Evolutionary conservation across 345 rosid genomes (phyloP).

Genomic region (Camelina neglecta): DNA sequence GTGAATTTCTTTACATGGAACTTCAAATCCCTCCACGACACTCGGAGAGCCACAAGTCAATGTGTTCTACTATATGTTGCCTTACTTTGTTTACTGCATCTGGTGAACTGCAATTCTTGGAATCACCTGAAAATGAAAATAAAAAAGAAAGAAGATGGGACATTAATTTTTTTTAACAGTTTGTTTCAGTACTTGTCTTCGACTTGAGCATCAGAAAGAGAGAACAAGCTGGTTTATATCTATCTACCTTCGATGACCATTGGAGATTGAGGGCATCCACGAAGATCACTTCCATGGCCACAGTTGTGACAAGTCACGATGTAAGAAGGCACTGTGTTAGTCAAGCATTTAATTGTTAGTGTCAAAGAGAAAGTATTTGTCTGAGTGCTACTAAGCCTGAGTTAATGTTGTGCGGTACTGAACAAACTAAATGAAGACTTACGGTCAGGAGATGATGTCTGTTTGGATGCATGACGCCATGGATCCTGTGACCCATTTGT

Average conservation of each 20-base stretch:
- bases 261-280: slow-evolving; percentile 95
- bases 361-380: not conserved
- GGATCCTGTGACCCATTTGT: slow-evolving; percentile 98
- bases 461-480: slow-evolving; percentile 99
- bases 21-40: slow-evolving; percentile 50
- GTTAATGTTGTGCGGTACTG: slow-evolving; percentile 25
- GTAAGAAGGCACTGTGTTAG: slow-evolving; percentile 48
- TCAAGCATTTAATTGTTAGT: slow-evolving; percentile 20
- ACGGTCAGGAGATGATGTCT: slow-evolving; percentile 80
- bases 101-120: slow-evolving; percentile 78
- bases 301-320: slow-evolving; percentile 81
- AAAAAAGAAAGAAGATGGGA: too few relatives aligned
- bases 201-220: slow-evolving; percentile 7
- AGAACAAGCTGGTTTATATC: not conserved
- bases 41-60: slow-evolving; percentile 91
- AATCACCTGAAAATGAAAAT: slow-evolving; percentile 55
- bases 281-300: slow-evolving; percentile 94
- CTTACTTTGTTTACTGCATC: slow-evolving; percentile 86
- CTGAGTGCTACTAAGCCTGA: slow-evolving; percentile 49
- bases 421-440: slow-evolving; percentile 42
- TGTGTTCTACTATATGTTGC: slow-evolving; percentile 72
- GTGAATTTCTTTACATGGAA: slow-evolving; percentile 20
- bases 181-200: not conserved
- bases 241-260: slow-evolving; percentile 65
- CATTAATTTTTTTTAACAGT: not conserved